phyloP scores from a whole-genome alignment of 768 basidiomycete genomes.

The Rickenella mellea region DNA sequence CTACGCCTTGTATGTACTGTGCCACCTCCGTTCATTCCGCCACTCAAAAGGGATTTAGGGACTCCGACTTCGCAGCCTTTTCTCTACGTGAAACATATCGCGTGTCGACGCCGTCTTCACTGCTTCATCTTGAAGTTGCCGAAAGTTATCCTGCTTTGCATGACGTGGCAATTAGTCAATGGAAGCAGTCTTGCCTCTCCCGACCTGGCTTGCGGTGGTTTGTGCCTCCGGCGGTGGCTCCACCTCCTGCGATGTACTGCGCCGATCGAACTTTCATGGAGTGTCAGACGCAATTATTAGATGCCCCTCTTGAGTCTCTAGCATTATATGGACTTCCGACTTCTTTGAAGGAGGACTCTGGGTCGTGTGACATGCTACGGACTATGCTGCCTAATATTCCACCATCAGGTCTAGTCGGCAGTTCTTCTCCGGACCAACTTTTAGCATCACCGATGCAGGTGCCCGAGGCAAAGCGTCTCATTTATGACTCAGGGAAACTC shows the following conservation, averaged over 20 bases:
- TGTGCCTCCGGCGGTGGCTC: slow-evolving; percentile 77
- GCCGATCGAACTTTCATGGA: slow-evolving; percentile 75
- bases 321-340: slow-evolving; percentile 81
- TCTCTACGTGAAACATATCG: slow-evolving; percentile 22
- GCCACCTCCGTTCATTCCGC: background rate
- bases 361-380: slow-evolving; percentile 37
- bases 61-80: slow-evolving; percentile 40
- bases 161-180: slow-evolving; percentile 52
- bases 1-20: slow-evolving; percentile 33
- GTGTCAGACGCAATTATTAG: slow-evolving; percentile 44
- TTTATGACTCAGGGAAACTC: slow-evolving; percentile 95
- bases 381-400: slow-evolving; percentile 49
- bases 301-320: slow-evolving; percentile 65
- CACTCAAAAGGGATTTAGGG: slow-evolving; percentile 27
- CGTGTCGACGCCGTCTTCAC: slow-evolving; percentile 21
- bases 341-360: slow-evolving; percentile 47
- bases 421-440: slow-evolving; percentile 62
- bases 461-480: slow-evolving; percentile 88
- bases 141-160: slow-evolving; percentile 41
- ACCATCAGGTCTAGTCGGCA: slow-evolving; percentile 55
- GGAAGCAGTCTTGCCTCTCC: slow-evolving; percentile 74
- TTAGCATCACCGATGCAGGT: slow-evolving; percentile 83
- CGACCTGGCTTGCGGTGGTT: slow-evolving; percentile 77
- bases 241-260: slow-evolving; percentile 66
- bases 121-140: slow-evolving; percentile 21